phyloP scores from a whole-genome alignment of 2,329 filamentous ascomycete genomes.

The Hymenoscyphus infarciens region DNA sequence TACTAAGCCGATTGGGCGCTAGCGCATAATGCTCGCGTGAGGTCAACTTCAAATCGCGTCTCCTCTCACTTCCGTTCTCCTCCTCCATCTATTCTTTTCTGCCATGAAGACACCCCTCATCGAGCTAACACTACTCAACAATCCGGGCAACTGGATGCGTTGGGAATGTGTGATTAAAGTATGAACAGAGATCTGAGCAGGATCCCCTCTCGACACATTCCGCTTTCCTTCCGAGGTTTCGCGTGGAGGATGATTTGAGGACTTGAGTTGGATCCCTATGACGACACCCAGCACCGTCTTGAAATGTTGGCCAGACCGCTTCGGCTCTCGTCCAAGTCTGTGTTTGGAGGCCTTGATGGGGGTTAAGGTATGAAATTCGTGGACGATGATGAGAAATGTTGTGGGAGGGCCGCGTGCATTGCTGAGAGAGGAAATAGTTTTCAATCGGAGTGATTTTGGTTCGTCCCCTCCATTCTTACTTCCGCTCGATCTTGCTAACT shows the following conservation, averaged over 20 bases:
- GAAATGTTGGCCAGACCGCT: conserved; percentile 25
- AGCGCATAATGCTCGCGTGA: conserved; percentile 21
- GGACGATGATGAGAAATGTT: conserved; percentile 14
- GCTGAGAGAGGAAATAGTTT: conserved; percentile 36
- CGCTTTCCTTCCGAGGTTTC: conserved; percentile 13
- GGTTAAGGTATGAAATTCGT: conserved; percentile 19
- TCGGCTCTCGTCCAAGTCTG: conserved; percentile 13
- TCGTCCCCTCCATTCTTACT: conserved; percentile 7
- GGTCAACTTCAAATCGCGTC: conserved; percentile 19
- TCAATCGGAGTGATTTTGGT: conserved; percentile 37
- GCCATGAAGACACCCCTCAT: conserved; percentile 36
- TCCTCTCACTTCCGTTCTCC: neutral
- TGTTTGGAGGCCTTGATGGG: conserved; percentile 19
- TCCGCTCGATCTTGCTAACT: conserved; percentile 12
- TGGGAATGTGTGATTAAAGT: conserved; percentile 32
- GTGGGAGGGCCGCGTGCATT: conserved; percentile 19
- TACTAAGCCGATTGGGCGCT: neutral
- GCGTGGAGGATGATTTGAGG: conserved; percentile 8
- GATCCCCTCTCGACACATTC: conserved; percentile 9
- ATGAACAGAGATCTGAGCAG: conserved; percentile 40
- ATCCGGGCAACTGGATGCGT: conserved; percentile 24
- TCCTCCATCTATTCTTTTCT: conserved; percentile 14
- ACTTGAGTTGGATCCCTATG: conserved; percentile 23
- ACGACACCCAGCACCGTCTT: conserved; percentile 34
- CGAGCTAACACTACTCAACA: conserved; percentile 34